phyloP scores from a whole-genome alignment of 108 stramenopile species.

The Aurantiochytrium sp. region DNA sequence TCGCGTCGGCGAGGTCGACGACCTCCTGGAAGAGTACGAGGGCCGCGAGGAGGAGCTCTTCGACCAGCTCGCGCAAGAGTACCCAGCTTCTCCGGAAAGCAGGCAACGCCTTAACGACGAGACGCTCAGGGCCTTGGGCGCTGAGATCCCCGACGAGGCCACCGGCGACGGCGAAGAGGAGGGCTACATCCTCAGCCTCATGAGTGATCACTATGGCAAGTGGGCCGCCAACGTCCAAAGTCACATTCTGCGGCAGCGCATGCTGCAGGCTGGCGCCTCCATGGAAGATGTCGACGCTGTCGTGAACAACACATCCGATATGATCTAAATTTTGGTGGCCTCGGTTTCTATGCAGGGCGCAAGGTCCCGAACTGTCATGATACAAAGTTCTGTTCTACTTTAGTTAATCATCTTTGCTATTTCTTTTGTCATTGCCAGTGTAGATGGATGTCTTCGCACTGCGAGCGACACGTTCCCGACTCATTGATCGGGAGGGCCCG shows the following conservation, averaged over 20 bases:
- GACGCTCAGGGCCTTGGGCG: neutral
- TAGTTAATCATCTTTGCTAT: no score
- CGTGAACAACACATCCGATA: neutral
- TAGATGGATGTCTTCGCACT: no score
- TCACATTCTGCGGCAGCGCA: neutral
- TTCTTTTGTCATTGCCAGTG: no score
- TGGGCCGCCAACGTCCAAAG: conserved; percentile 19
- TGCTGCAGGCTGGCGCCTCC: conserved; percentile 16
- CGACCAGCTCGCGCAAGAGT: neutral
- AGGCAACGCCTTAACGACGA: neutral
- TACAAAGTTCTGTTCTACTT: no score
- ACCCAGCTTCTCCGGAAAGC: neutral
- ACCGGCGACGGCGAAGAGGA: neutral
- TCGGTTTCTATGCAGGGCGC: no score
- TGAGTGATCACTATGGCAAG: neutral
- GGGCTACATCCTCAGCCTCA: neutral
- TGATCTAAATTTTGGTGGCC: neutral
- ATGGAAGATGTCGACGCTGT: neutral
- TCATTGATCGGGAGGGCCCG: no score
- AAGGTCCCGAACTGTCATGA: no score
- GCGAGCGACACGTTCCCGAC: no score
- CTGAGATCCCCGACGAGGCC: neutral
- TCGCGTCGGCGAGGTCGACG: neutral
- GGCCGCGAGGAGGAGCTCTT: neutral
- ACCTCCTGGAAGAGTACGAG: conserved; percentile 5